These are phyloP conservation scores for Coemansia sp. DNA, from an alignment of 192 early-diverging fungal species.

Conservation along the genomic window DNA sequence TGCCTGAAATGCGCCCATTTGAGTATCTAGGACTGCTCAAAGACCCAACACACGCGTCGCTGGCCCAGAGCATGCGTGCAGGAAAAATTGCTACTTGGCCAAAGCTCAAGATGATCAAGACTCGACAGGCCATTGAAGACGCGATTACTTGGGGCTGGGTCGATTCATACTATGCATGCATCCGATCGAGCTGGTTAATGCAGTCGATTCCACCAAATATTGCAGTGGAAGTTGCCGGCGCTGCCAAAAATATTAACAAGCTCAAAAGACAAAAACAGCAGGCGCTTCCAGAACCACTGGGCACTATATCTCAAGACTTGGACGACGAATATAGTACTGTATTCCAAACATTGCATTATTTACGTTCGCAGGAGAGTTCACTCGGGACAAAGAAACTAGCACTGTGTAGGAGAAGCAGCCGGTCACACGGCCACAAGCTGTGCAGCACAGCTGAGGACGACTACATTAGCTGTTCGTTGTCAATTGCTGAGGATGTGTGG, in stretches of 20 bases:
- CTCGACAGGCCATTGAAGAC: slow-evolving; percentile 74
- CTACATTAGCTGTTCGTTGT: neutral
- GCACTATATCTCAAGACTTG: neutral
- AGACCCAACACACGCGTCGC: slow-evolving; percentile 62
- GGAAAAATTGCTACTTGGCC: slow-evolving; percentile 72
- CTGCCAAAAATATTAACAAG: neutral
- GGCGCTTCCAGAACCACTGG: neutral
- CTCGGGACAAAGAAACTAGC: neutral
- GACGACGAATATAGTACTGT: neutral
- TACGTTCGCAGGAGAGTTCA: neutral
- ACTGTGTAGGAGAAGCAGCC: neutral
- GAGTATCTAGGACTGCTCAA: slow-evolving; percentile 66
- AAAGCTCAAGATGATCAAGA: slow-evolving; percentile 73
- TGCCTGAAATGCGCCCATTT: slow-evolving; percentile 60
- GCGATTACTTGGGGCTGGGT: slow-evolving; percentile 50
- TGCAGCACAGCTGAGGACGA: neutral
- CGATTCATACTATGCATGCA: slow-evolving; percentile 17
- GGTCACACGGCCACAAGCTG: neutral
- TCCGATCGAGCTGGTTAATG: neutral
- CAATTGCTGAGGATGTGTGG: slow-evolving; percentile 14
- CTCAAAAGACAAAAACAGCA: neutral
- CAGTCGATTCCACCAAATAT: slow-evolving; percentile 7
- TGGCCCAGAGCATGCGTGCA: slow-evolving; percentile 58
- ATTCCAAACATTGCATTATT: neutral
- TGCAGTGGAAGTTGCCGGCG: slow-evolving; percentile 4